These are phyloP conservation scores for Candida railenensis DNA, from an alignment of 805 yeast species.

Conservation along the genomic window DNA sequence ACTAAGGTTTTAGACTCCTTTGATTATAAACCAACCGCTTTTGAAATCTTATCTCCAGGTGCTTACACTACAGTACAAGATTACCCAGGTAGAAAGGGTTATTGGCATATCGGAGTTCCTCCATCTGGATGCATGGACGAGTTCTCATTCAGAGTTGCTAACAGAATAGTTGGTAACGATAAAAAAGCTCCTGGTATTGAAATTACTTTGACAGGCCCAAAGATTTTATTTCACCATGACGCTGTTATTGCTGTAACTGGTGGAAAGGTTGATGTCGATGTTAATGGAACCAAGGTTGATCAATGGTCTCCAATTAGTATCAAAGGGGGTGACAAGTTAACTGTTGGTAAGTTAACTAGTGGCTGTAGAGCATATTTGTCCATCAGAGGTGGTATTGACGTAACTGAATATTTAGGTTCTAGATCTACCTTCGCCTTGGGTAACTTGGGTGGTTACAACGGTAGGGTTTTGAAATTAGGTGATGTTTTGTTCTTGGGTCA, in stretches of 20 bases:
- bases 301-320: constrained; percentile 76
- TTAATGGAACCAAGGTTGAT: constrained; percentile 55
- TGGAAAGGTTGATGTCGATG: constrained; percentile 66
- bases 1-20: constrained; percentile 86
- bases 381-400: constrained; percentile 90
- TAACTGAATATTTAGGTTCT: constrained; percentile 92
- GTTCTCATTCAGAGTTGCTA: constrained; percentile 85
- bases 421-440: constrained; percentile 95
- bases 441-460: constrained; percentile 90
- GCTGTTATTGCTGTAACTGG: constrained; percentile 83
- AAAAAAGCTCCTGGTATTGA: constrained; percentile 85
- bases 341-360: constrained; percentile 73
- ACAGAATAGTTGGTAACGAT: constrained; percentile 86
- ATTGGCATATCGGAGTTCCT: constrained; percentile 93
- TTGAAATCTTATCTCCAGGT: constrained; percentile 67
- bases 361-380: constrained; percentile 93
- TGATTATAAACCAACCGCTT: constrained; percentile 76
- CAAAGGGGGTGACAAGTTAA: constrained; percentile 71
- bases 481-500: constrained; percentile 88
- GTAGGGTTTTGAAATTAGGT: constrained; percentile 87
- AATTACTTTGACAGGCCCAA: constrained; percentile 84
- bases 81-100: constrained; percentile 89
- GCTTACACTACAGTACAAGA: constrained; percentile 97
- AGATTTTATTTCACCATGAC: constrained; percentile 78
- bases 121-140: constrained; percentile 99